Base-by-base conservation (phyloP, 2,329 filamentous ascomycete species). In the Raffaelea deltoideospora region DNA sequence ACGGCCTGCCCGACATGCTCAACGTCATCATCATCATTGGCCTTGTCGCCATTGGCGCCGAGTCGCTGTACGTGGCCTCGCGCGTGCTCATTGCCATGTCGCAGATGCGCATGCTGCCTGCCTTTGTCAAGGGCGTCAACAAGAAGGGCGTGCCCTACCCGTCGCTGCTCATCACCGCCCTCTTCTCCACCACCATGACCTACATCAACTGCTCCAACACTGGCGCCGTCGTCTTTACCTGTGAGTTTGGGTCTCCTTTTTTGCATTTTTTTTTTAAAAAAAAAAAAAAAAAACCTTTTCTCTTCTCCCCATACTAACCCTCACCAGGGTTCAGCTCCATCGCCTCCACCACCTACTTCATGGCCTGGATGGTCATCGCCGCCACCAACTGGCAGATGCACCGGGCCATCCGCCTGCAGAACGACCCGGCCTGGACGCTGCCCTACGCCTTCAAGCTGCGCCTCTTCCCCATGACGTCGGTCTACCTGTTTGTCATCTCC, bases 241-340 rank as follows among this genome's bases (percentile, higher is more conserved):
- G 27, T 26, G 13, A 26, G 23, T n/a, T n/a, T n/a, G n/a, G n/a
- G n/a, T n/a, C n/a, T n/a, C n/a, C n/a, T n/a, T n/a, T n/a, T n/a
- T n/a, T n/a, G n/a, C n/a, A n/a, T n/a, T n/a, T n/a, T n/a, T n/a
- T n/a, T n/a, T n/a, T n/a, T n/a, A n/a, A n/a, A n/a, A n/a, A n/a
- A n/a, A n/a, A n/a, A n/a, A n/a, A n/a, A n/a, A n/a, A n/a, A n/a
- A n/a, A n/a, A n/a, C n/a, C n/a, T n/a, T n/a, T n/a, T n/a, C n/a
- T n/a, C n/a, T n/a, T n/a, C n/a, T n/a, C n/a, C n/a, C n/a, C n/a
- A n/a, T n/a, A n/a, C n/a, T n/a, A n/a, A n/a, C n/a, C n/a, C n/a
- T n/a, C n/a, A n/a, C n/a, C n/a, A n/a, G 23, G 23, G 34, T 35
- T 35, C 26, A 35, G 34, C 20, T 23, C 34, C 14, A 17, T 35